These are phyloP conservation scores for Euryodendron excelsum DNA, from an alignment of 148 eudicot species.

Conservation along the genomic window DNA sequence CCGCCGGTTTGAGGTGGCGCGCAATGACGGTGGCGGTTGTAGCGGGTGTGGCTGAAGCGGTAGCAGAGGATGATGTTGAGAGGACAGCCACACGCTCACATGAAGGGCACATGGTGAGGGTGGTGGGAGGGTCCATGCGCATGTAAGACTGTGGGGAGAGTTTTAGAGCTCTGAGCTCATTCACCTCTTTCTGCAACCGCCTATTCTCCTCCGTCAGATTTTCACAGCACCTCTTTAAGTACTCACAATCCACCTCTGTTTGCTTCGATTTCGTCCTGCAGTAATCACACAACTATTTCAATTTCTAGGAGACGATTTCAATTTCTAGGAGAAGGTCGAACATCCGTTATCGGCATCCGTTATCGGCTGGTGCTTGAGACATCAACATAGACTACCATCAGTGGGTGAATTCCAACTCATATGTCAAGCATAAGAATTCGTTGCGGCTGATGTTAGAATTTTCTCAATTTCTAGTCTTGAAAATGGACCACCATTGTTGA, in stretches of 20 bases:
- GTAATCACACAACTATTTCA: background rate
- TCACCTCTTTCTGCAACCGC: slow-evolving; percentile 44
- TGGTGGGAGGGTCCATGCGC: slow-evolving; percentile 47
- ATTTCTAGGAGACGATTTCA: no score
- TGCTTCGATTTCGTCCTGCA: slow-evolving; percentile 61
- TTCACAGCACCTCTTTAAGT: slow-evolving; percentile 44
- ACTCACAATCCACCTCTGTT: slow-evolving; percentile 50
- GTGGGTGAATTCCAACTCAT: no score
- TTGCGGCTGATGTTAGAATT: no score
- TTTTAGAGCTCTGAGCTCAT: slow-evolving; percentile 46
- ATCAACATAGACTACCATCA: no score
- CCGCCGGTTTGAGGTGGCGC: slow-evolving; percentile 5
- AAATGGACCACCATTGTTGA: no score
- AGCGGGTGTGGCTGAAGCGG: slow-evolving; percentile 16
- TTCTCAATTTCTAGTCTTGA: no score
- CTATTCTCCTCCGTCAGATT: slow-evolving; percentile 48
- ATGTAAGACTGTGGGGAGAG: slow-evolving; percentile 41
- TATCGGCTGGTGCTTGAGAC: no score
- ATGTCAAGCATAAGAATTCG: no score
- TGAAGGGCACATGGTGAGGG: slow-evolving; percentile 63
- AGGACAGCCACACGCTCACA: slow-evolving; percentile 46
- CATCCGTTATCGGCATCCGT: no score
- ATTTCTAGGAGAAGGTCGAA: no score
- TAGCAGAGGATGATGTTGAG: slow-evolving; percentile 28
- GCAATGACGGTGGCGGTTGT: background rate